These are phyloP conservation scores for Mortierella sp. DNA, from an alignment of 371 early-diverging fungal species.

Conservation along the genomic window DNA sequence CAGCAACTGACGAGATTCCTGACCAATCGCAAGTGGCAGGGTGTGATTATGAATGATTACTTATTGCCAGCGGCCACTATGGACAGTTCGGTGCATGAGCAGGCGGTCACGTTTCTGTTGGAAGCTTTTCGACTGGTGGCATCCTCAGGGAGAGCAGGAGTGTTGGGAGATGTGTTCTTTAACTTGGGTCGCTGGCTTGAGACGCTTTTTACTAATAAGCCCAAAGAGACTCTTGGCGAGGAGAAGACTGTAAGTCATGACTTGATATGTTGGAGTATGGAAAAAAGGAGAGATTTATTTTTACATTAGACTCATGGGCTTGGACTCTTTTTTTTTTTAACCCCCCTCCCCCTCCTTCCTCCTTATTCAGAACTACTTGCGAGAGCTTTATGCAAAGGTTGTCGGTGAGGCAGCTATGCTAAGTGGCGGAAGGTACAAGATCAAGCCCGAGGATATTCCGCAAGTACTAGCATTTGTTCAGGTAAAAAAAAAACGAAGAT, in stretches of 20 bases:
- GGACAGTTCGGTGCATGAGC: conserved; percentile 56
- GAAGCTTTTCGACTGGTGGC: conserved; percentile 49
- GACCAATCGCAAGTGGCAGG: conserved; percentile 54
- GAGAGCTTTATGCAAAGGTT: conserved; percentile 25
- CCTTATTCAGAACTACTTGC: conserved; percentile 12
- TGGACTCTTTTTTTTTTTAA: neutral
- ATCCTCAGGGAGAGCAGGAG: conserved; percentile 40
- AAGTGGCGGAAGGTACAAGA: conserved; percentile 42
- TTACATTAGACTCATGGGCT: neutral
- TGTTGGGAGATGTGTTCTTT: conserved; percentile 34
- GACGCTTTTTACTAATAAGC: conserved; percentile 33
- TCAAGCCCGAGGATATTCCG: conserved; percentile 36
- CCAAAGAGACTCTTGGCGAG: conserved; percentile 10
- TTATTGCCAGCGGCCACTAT: conserved; percentile 57
- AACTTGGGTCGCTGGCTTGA: conserved; percentile 41
- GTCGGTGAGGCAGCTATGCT: conserved; percentile 29
- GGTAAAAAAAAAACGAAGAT: no score
- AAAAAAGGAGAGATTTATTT: no score
- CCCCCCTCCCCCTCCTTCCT: no score
- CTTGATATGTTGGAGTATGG: no score
- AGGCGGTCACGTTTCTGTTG: conserved; percentile 55
- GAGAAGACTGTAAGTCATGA: conserved; percentile 32
- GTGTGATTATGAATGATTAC: conserved; percentile 58
- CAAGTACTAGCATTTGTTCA: conserved; percentile 29
- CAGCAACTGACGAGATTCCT: conserved; percentile 57